A percentile compares a stretch with the other conserved stretches of the same genome.
Conservation (phyloP, 305 asterid genomes). For the Fraxinus baroniana region DNA sequence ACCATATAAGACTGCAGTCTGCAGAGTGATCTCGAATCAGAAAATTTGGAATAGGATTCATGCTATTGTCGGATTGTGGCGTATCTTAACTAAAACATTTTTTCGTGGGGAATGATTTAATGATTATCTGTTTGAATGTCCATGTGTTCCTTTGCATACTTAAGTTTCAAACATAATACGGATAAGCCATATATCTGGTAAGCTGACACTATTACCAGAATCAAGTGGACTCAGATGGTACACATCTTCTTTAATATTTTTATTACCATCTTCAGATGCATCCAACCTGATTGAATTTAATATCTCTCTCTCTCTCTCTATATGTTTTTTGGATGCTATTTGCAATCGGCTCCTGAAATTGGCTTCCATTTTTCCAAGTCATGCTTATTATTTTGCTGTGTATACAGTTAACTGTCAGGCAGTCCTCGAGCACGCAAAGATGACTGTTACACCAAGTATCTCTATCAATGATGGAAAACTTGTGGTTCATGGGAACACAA, state of each 20-base stretch:
- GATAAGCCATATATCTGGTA: background rate
- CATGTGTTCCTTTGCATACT: background rate
- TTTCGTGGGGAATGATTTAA: background rate
- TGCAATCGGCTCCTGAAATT: background rate
- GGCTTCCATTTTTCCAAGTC: background rate
- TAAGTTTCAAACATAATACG: background rate
- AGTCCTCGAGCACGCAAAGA: conserved; percentile 35
- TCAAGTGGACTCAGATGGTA: background rate
- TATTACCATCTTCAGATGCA: background rate
- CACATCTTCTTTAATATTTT: background rate
- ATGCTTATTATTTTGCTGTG: conserved; percentile 14
- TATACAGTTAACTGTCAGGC: conserved; percentile 37
- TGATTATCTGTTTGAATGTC: background rate
- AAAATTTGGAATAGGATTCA: background rate
- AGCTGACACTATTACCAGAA: background rate
- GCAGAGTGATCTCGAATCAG: background rate
- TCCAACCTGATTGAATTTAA: background rate
- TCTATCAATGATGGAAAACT: conserved; percentile 75
- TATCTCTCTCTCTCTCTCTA: background rate
- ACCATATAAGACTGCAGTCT: background rate
- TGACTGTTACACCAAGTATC: conserved; percentile 88
- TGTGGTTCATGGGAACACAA: conserved; percentile 84
- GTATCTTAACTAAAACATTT: background rate
- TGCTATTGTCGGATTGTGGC: background rate
- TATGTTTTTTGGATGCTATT: background rate